phyloP scores from a whole-genome alignment of 1,139 yeast species.

The Geotrichum candidum region DNA sequence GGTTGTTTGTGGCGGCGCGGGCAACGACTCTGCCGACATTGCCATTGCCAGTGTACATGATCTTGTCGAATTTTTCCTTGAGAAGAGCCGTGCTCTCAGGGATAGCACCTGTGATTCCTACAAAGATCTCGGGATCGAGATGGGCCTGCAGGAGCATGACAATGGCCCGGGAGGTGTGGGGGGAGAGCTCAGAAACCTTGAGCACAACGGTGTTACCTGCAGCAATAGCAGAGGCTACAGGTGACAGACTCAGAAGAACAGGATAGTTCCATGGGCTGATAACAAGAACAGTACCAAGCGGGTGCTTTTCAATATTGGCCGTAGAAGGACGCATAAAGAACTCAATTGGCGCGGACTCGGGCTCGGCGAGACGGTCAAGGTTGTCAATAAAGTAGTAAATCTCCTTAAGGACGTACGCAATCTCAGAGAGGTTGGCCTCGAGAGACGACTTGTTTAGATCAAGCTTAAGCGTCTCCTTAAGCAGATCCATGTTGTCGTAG shows the following conservation, averaged over 20 bases:
- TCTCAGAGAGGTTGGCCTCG: constrained; percentile 61
- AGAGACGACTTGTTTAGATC: constrained; percentile 62
- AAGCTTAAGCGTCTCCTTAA: constrained; percentile 52
- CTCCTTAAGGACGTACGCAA: constrained; percentile 49
- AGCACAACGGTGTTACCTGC: constrained; percentile 80
- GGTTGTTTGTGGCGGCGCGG: constrained; percentile 70
- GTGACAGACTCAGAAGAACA: constrained; percentile 53
- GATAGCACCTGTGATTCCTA: constrained; percentile 67
- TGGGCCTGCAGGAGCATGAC: constrained; percentile 51
- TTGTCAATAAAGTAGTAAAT: constrained; percentile 53
- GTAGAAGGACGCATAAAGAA: constrained; percentile 43
- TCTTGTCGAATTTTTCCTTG: constrained; percentile 68
- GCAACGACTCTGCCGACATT: constrained; percentile 74
- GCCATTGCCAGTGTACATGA: constrained; percentile 80
- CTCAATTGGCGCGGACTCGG: constrained; percentile 46
- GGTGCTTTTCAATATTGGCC: constrained; percentile 55
- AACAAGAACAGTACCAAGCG: constrained; percentile 71
- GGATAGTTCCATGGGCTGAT: constrained; percentile 91
- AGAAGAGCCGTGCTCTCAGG: constrained; percentile 64
- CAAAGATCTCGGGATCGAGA: constrained; percentile 50
- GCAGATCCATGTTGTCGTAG: constrained; percentile 50
- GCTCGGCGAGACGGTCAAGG: constrained; percentile 58
- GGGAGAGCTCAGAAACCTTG: constrained; percentile 75
- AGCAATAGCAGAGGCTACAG: constrained; percentile 76
- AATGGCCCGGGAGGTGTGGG: constrained; percentile 53